Evolutionary conservation across 768 basidiomycete species (phyloP).

Genomic region (Pulveroboletus sp.): DNA sequence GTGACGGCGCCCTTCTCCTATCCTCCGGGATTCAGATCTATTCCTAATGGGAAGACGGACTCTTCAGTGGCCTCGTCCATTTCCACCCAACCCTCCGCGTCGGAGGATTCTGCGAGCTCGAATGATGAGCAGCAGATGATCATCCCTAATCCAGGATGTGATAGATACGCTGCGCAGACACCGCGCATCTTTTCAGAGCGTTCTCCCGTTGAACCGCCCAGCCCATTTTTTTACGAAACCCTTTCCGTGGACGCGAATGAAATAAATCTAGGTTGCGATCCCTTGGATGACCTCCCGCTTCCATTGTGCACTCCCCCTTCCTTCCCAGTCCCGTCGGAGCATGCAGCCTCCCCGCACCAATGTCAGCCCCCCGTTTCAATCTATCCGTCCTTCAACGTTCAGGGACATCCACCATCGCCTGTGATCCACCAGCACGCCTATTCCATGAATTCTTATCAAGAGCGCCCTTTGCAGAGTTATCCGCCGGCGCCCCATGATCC

Average conservation of each 20-base stretch:
- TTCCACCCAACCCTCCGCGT: constrained; percentile 8
- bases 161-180: constrained; percentile 13
- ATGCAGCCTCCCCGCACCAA: no score
- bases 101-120: constrained; percentile 8
- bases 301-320: no score
- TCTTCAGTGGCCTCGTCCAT: constrained; percentile 2
- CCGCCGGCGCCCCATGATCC: constrained; percentile 8
- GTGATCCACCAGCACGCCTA: constrained; percentile 10
- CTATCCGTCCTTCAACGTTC: background rate
- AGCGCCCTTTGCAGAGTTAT: constrained; percentile 13
- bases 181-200: constrained; percentile 12
- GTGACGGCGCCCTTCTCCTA: constrained; percentile 19
- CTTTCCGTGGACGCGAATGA: constrained; percentile 16
- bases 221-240: constrained; percentile 9
- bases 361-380: background rate
- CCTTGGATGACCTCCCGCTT: no score
- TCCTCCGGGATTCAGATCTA: constrained; percentile 13
- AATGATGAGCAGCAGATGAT: constrained; percentile 12
- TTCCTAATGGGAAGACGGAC: constrained; percentile 26
- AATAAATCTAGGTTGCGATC: constrained; percentile 6
- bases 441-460: constrained; percentile 5
- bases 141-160: constrained; percentile 6
- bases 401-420: constrained; percentile 5
- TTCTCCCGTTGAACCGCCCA: constrained; percentile 3
- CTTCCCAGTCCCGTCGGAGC: constrained; percentile 24